Evolutionary conservation across 1,284 basidiomycete species (phyloP).

Genomic region (Kalmanozyma brasiliensis): DNA sequence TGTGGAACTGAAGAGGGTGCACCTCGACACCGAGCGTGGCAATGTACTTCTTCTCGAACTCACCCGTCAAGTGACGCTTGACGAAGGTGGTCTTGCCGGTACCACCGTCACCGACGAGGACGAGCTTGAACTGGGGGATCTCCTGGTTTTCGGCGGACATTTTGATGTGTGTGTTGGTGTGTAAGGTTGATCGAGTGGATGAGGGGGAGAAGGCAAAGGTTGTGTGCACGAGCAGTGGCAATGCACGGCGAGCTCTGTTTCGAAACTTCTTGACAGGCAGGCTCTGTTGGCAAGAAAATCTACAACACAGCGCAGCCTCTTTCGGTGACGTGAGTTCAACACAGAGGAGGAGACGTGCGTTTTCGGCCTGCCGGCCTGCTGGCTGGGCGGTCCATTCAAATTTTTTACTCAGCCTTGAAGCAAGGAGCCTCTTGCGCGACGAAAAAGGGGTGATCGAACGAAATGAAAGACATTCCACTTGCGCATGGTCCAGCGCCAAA

Average conservation of each 20-base stretch:
- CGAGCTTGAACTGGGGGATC: constrained; percentile 97
- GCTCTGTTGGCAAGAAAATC: neutral
- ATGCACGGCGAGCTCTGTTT: constrained; percentile 7
- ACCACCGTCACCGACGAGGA: constrained; percentile 97
- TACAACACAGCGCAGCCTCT: too few species aligned
- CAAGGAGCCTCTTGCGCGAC: constrained; percentile 8
- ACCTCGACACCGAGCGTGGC: constrained; percentile 99
- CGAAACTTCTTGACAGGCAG: constrained; percentile 7
- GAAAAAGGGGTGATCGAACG: constrained; percentile 37
- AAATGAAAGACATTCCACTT: constrained; percentile 40
- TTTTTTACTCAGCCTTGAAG: constrained; percentile 23
- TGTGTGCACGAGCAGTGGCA: constrained; percentile 6
- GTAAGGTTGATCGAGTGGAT: constrained; percentile 2
- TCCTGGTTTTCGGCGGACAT: constrained; percentile 54
- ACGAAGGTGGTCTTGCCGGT: constrained; percentile 78
- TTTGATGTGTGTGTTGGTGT: neutral
- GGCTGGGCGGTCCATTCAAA: constrained; percentile 28
- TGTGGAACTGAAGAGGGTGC: constrained; percentile 93
- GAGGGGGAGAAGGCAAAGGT: neutral
- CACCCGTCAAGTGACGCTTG: constrained; percentile 91
- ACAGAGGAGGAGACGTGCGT: constrained; percentile 3
- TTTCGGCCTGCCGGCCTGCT: neutral
- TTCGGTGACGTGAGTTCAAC: constrained; percentile 16
- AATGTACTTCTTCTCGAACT: constrained; percentile 99
- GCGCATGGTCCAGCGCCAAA: constrained; percentile 19